These are phyloP conservation scores for Teunomyces barrocoloradensis DNA, from an alignment of 805 yeast genomes.

Conservation along the genomic window DNA sequence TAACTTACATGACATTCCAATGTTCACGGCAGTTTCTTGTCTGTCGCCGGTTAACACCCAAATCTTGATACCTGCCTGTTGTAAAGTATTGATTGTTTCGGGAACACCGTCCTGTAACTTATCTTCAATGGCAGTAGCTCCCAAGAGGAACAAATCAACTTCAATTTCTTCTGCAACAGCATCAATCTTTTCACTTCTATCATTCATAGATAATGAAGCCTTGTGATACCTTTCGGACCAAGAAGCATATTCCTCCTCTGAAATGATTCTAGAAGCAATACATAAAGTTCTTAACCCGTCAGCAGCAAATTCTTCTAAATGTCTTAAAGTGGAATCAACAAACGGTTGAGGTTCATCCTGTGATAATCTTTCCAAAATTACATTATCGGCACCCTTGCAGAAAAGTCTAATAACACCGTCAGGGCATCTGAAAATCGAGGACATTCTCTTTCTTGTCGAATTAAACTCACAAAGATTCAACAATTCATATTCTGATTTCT, in stretches of 20 bases:
- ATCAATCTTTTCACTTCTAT: slow-evolving; percentile 76
- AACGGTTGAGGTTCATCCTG: slow-evolving; percentile 65
- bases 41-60: slow-evolving; percentile 99
- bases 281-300: slow-evolving; percentile 95
- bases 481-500: slow-evolving; percentile 63
- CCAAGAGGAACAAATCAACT: slow-evolving; percentile 70
- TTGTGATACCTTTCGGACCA: slow-evolving; percentile 70
- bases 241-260: slow-evolving; percentile 69
- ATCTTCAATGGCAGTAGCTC: slow-evolving; percentile 98
- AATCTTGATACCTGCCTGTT: slow-evolving; percentile 93
- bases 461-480: slow-evolving; percentile 94
- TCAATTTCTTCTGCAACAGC: slow-evolving; percentile 90
- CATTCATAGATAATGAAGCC: slow-evolving; percentile 78
- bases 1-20: slow-evolving; percentile 96
- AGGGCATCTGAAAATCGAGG: slow-evolving; percentile 89
- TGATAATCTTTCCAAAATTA: slow-evolving; percentile 79
- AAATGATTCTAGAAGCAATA: slow-evolving; percentile 77
- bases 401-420: slow-evolving; percentile 86
- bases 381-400: slow-evolving; percentile 98
- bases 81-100: slow-evolving; percentile 91
- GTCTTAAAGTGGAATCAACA: slow-evolving; percentile 77
- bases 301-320: slow-evolving; percentile 93
- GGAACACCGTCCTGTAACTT: slow-evolving; percentile 98
- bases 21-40: slow-evolving; percentile 97
- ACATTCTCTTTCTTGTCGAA: slow-evolving; percentile 97